Evolutionary conservation across 2,329 filamentous ascomycete genomes (phyloP).

Genomic region (Aotearoamyces nothofagi): DNA sequence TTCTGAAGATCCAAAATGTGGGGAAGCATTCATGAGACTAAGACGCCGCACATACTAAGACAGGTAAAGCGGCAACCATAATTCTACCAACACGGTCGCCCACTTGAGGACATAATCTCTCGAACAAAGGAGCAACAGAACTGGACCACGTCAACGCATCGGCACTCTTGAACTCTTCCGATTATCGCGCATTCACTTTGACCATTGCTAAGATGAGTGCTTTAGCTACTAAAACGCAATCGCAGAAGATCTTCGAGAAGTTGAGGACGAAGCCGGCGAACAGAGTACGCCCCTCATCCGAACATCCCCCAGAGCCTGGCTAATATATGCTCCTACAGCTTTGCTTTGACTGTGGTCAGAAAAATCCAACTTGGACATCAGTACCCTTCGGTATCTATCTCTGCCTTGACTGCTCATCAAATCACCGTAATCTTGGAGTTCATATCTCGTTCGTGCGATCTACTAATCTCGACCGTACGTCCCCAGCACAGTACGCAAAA

Average conservation of each 20-base stretch:
- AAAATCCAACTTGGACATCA: constrained; percentile 97
- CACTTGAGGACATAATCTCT: too few species aligned
- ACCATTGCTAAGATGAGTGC: constrained; percentile 33
- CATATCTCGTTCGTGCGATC: constrained; percentile 99
- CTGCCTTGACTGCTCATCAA: constrained; percentile 92
- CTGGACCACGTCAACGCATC: too few species aligned
- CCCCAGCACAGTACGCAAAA: constrained; percentile 10
- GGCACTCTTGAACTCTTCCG: too few species aligned
- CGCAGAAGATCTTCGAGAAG: constrained; percentile 95
- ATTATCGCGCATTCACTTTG: too few species aligned
- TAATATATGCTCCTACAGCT: constrained; percentile 36
- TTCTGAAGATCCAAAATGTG: too few species aligned
- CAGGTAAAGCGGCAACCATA: too few species aligned
- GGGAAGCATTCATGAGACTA: too few species aligned
- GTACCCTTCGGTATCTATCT: constrained; percentile 96
- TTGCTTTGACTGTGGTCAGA: constrained; percentile 96
- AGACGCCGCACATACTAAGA: too few species aligned
- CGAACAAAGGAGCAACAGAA: too few species aligned
- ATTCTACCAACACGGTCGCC: too few species aligned
- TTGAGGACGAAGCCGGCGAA: constrained; percentile 88
- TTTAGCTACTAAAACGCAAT: constrained; percentile 81
- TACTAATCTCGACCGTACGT: constrained; percentile 93
- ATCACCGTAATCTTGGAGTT: constrained; percentile 93
- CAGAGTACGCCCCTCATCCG: constrained; percentile 45
- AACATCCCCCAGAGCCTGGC: background rate